A percentile compares a stretch with the other conserved stretches of the same genome.
phyloP scores from a whole-genome alignment of 2,329 filamentous ascomycete species.

The Cladosporium austrohemisphaericum region DNA sequence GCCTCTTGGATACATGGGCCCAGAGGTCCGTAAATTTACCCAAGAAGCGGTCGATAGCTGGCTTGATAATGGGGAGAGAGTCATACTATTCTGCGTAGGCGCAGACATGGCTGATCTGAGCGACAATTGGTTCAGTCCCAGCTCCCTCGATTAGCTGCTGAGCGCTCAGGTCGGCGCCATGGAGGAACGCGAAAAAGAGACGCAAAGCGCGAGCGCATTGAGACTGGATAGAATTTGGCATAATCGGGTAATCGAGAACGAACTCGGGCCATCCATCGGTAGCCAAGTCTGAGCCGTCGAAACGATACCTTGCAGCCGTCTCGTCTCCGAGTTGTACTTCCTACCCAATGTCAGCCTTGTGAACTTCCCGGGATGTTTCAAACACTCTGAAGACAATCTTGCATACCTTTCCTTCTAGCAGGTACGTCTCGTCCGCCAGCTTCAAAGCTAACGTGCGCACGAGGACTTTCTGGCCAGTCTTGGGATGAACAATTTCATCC shows the following conservation, averaged over 20 bases:
- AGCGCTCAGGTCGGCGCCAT: not conserved
- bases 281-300: not conserved
- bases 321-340: not conserved
- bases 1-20: not conserved
- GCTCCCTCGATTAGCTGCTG: not conserved
- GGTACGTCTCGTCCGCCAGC: not conserved
- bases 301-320: not conserved
- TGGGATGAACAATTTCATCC: not conserved
- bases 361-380: no score
- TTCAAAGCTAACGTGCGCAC: not conserved
- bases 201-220: not conserved
- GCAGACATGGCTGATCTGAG: no score
- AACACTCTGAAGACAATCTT: no score
- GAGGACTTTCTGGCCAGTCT: not conserved
- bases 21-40: not conserved
- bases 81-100: not conserved
- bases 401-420: not conserved
- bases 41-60: not conserved
- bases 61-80: not conserved
- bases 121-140: no score
- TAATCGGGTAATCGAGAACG: not conserved
- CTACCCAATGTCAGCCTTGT: not conserved
- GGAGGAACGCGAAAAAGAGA: not conserved
- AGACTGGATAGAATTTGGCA: no score
- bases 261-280: not conserved